These are phyloP conservation scores for Aleurites moluccanus DNA, from an alignment of 441 rosid genomes.

Conservation along the genomic window DNA sequence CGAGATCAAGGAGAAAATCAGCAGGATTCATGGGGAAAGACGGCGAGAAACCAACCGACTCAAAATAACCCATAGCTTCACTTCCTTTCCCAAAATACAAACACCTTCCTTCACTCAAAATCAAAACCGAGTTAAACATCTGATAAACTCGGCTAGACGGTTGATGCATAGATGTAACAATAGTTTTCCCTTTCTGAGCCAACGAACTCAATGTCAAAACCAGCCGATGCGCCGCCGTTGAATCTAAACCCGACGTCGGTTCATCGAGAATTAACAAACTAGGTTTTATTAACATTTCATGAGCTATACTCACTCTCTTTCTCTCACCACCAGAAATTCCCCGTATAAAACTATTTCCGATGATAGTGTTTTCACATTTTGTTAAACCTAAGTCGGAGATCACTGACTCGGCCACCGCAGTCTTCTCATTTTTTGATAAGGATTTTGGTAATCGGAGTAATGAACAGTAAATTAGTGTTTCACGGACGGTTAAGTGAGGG, in stretches of 20 bases:
- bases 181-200: conserved; percentile 69
- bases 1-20: conserved; percentile 94
- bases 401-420: conserved; percentile 55
- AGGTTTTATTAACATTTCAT: conserved; percentile 81
- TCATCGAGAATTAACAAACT: conserved; percentile 81
- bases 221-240: conserved; percentile 79
- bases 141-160: conserved; percentile 90
- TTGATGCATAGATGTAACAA: conserved; percentile 84
- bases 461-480: conserved; percentile 76
- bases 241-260: conserved; percentile 92
- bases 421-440: conserved; percentile 50
- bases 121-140: conserved; percentile 75
- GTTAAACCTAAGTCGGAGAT: conserved; percentile 66
- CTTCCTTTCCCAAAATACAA: conserved; percentile 74
- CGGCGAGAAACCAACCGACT: conserved; percentile 78
- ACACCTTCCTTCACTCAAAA: conserved; percentile 76
- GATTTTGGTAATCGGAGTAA: conserved; percentile 66
- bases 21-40: conserved; percentile 96
- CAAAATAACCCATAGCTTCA: conserved; percentile 72
- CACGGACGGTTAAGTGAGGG: conserved; percentile 94
- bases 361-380: conserved; percentile 76
- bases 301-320: conserved; percentile 88
- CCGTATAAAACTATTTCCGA: conserved; percentile 75
- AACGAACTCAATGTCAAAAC: conserved; percentile 50
- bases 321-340: conserved; percentile 94